A percentile compares a stretch with the other conserved stretches of the same genome.
Evolutionary conservation across 106 monocot species (phyloP).

Genomic region (Dioscorea zingiberensis): DNA sequence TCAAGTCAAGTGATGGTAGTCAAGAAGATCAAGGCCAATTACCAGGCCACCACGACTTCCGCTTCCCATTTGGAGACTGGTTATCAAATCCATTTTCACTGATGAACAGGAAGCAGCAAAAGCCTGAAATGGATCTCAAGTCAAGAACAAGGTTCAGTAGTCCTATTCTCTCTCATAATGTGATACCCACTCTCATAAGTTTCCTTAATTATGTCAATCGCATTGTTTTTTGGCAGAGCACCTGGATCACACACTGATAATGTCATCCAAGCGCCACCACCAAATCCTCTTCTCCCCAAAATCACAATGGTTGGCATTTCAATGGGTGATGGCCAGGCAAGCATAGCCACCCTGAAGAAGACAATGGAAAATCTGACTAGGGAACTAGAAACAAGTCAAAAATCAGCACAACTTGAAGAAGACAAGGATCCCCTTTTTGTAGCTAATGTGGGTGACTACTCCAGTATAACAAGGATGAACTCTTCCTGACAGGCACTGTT

Average conservation of each 20-base stretch:
- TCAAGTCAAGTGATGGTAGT: constrained; percentile 9
- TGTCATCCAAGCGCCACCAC: constrained; percentile 15
- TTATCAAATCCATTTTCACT: constrained; percentile 57
- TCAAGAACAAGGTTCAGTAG: constrained; percentile 23
- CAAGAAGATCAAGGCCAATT: constrained; percentile 12
- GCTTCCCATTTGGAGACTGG: constrained; percentile 59
- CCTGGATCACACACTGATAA: background rate
- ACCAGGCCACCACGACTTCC: constrained; percentile 15
- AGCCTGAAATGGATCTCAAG: constrained; percentile 3
- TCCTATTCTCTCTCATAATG: background rate
- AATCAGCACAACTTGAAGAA: constrained; percentile 15
- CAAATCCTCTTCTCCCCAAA: constrained; percentile 79
- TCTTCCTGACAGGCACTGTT: constrained; percentile 13
- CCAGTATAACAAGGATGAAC: constrained; percentile 57
- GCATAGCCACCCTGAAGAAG: constrained; percentile 75
- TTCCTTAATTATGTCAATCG: no score
- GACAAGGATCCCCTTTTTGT: constrained; percentile 84
- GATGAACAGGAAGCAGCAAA: constrained; percentile 14
- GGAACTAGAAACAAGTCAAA: constrained; percentile 55
- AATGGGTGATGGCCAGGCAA: constrained; percentile 61
- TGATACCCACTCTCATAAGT: background rate
- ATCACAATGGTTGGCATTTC: constrained; percentile 94
- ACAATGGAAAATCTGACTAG: constrained; percentile 76
- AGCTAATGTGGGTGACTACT: constrained; percentile 91
- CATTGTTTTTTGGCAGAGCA: no score